Conservation (phyloP, 345 rosid species). For the Hevea brasiliensis region DNA sequence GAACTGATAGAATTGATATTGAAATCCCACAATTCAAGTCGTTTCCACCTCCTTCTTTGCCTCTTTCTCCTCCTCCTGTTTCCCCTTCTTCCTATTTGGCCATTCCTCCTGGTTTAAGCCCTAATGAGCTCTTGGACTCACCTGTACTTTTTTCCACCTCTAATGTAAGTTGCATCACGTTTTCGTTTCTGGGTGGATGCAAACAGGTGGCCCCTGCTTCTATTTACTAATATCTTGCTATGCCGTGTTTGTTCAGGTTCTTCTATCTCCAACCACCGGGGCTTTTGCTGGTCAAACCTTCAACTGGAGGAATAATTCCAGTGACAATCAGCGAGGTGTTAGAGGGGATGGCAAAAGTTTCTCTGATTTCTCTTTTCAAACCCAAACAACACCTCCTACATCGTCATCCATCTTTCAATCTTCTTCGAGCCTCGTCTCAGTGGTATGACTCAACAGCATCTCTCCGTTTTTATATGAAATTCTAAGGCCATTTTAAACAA, state of each 20-base stretch:
- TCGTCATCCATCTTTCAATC: constrained; percentile 16
- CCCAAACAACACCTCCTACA: constrained; percentile 9
- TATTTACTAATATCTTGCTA: not conserved
- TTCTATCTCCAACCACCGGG: constrained; percentile 26
- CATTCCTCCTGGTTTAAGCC: constrained; percentile 22
- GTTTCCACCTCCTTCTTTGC: constrained; percentile 19
- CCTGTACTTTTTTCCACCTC: constrained; percentile 25
- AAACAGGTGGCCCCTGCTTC: not conserved
- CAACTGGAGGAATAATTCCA: constrained; percentile 23
- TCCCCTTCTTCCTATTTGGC: constrained; percentile 32
- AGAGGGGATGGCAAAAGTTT: constrained; percentile 6
- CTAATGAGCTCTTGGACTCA: constrained; percentile 23
- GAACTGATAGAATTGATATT: constrained; percentile 16
- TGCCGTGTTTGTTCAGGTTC: constrained; percentile 16
- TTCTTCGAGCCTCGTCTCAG: constrained; percentile 16
- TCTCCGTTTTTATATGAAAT: not conserved
- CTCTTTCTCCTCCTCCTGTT: constrained; percentile 23
- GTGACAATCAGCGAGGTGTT: constrained; percentile 3
- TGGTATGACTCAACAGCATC: constrained; percentile 11
- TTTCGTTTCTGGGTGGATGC: not conserved
- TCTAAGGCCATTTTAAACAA: not conserved
- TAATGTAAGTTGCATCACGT: constrained; percentile 5
- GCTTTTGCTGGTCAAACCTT: constrained; percentile 25
- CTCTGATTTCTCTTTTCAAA: constrained; percentile 28
- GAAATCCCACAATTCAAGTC: constrained; percentile 25